Base-by-base conservation (phyloP, 768 basidiomycete genomes). In the Gautieria morchelliformis region DNA sequence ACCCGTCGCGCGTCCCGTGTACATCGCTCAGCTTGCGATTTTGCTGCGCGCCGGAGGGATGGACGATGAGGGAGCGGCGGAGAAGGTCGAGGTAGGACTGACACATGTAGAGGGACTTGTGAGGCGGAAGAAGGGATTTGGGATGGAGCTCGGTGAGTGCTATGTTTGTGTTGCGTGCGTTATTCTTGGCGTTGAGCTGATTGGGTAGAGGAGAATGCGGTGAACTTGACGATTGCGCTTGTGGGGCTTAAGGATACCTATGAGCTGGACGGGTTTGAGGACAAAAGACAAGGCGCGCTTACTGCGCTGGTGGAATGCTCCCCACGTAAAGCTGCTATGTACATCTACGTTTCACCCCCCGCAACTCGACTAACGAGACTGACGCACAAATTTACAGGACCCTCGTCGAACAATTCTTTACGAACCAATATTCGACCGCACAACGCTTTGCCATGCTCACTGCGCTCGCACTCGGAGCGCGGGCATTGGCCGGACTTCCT, bases 371-470 rank as follows among this genome's bases (percentile, higher is more conserved):
- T 58, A 20, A 56, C 35, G 17, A 33, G 17, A 11, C 22, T 33
- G 59, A 7, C 62, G 15, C 11, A 12, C 32, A 10, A 37, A 3
- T 15, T 47, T 55, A 10, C 65, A 96, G 94, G 3, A 78, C 81
- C 35, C 74, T 97, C 10, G 84, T 91, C 53, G 92, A 95, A 67
- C 90, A 96, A 65, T 94, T 93, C 70, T 99, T 98, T 74, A 85
- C 85, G 63, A 89, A 87, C 49, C 91, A 95, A 61, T 96, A 95
- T 69, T 94, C 96, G 0, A 79, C 82, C 17, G 78, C 84, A 32
- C 93, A 97, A 63, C 85, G 94, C 8, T 88, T 81, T 60, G 80
- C 82, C 10, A 91, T 93, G 62, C 76, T 98, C 20, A 93, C 89
- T 60, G 87, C 92, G 1, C 73, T 99, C 11, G 91, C 89, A 0